These are phyloP conservation scores for Kitagawia praeruptora DNA, from an alignment of 129 eudicot species.

Conservation along the genomic window DNA sequence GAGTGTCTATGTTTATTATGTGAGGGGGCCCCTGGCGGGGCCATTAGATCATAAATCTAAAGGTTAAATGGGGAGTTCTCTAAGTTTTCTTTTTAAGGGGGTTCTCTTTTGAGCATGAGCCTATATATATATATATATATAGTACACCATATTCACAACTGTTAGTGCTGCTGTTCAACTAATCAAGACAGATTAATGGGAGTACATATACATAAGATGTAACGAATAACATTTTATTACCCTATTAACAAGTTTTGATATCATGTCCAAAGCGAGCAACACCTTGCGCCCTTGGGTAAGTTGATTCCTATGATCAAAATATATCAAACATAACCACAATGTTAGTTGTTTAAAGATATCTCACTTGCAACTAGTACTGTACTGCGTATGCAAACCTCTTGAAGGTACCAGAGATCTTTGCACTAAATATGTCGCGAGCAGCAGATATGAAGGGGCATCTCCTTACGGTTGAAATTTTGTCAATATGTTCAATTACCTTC, in stretches of 20 bases:
- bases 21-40: too few species aligned
- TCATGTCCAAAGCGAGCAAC: slow-evolving; percentile 65
- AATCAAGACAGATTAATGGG: neutral
- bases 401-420: slow-evolving; percentile 88
- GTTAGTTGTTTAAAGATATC: neutral
- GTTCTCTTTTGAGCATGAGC: too few species aligned
- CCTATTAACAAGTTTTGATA: slow-evolving; percentile 78
- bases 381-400: slow-evolving; percentile 52
- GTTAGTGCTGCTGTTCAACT: neutral
- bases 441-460: slow-evolving; percentile 80
- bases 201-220: neutral
- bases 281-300: slow-evolving; percentile 95
- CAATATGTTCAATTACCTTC: slow-evolving; percentile 82
- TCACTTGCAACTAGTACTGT: neutral
- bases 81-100: too few species aligned
- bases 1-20: too few species aligned
- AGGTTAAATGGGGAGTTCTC: too few species aligned
- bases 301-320: slow-evolving; percentile 47
- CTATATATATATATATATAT: too few species aligned
- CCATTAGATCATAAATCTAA: too few species aligned
- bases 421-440: slow-evolving; percentile 77
- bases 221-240: slow-evolving; percentile 26
- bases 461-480: slow-evolving; percentile 69
- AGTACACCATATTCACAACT: neutral
- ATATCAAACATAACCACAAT: slow-evolving; percentile 3